These are phyloP conservation scores for Adenanthera pavonina DNA, from an alignment of 306 rosid genomes.

Conservation along the genomic window DNA sequence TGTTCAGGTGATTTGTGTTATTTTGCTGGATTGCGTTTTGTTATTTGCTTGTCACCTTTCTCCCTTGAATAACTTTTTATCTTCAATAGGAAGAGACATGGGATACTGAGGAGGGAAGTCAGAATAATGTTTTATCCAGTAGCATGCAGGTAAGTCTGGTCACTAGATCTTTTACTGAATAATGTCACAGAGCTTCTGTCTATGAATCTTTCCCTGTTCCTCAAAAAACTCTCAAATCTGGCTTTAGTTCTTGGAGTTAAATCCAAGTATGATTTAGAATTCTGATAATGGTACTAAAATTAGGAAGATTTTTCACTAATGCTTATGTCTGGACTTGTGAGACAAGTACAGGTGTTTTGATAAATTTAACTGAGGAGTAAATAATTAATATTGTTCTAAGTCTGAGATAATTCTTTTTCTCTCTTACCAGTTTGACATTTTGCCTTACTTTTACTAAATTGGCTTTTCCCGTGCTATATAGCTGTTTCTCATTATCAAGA, in stretches of 20 bases:
- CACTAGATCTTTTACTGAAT: slow-evolving; percentile 25
- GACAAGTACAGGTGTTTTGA: slow-evolving; percentile 2
- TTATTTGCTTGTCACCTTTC: slow-evolving; percentile 31
- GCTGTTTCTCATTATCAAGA: slow-evolving; percentile 98
- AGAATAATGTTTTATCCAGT: slow-evolving; percentile 90
- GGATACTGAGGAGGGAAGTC: slow-evolving; percentile 99
- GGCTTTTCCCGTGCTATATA: slow-evolving; percentile 48
- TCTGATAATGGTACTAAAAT: neutral
- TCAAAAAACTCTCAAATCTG: neutral
- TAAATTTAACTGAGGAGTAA: slow-evolving; percentile 9
- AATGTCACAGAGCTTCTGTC: slow-evolving; percentile 23
- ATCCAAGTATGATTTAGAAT: neutral
- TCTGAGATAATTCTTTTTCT: neutral
- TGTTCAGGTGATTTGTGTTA: slow-evolving; percentile 76
- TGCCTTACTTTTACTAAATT: slow-evolving; percentile 32
- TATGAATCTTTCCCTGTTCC: neutral
- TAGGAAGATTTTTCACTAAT: slow-evolving; percentile 1
- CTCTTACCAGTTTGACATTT: slow-evolving; percentile 4
- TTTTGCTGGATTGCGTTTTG: slow-evolving; percentile 24
- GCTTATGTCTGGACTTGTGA: slow-evolving; percentile 2
- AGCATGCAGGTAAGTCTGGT: slow-evolving; percentile 88
- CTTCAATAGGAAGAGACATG: slow-evolving; percentile 88
- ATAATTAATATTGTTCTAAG: slow-evolving; percentile 15
- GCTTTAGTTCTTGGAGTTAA: slow-evolving; percentile 11
- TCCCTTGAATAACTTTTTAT: slow-evolving; percentile 30